Base-by-base conservation (phyloP, 73 alveolate genomes). In the Paramecium sexaurelia region DNA sequence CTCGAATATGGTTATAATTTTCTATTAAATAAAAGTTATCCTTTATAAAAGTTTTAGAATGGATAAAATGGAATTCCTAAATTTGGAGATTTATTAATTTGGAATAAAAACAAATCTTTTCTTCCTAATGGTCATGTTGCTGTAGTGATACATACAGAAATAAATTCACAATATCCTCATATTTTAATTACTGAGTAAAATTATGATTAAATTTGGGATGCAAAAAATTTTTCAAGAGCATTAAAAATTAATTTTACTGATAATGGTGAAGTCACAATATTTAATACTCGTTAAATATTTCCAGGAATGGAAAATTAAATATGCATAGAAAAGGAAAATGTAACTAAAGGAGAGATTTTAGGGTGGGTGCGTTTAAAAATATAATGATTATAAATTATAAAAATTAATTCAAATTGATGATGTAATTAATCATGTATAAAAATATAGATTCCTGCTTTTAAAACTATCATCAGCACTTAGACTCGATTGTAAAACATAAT, bases 151-250 rank as follows among this genome's bases (percentile, higher is more conserved):
- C 1, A 20, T 36, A 17, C 22, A 9, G 90, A 78, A 5, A 2
- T 9, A 9, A 15, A 10, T 7, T 78, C 90, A 5, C 29, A 19
- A 2, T 39, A 9, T 8, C 90, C 90, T 41, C 39, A 37, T 41
- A n/a, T 78, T 20, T 37, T 41, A 1, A 78, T 78, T 13, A 41
- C 90, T 10, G 90, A 78, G 22, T 78, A 78, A 33, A 78, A 78
- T 78, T 78, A 78, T 29, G 90, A 78, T 78, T 9, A 78, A 13
- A n/a, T 13, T 8, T 78, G 90, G 90, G 90, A 78, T 78, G 41
- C 43, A 32, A 78, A 29, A 22, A 40, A 39, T n/a, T 78, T 41
- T 24, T 45, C 90, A 0, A 78, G 90, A 22, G 73, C 90, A 24
- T 43, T 78, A 24, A 19, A 78, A 40, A 1, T 78, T 11, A 11